phyloP scores from a whole-genome alignment of 345 rosid genomes.

The Heritiera littoralis region DNA sequence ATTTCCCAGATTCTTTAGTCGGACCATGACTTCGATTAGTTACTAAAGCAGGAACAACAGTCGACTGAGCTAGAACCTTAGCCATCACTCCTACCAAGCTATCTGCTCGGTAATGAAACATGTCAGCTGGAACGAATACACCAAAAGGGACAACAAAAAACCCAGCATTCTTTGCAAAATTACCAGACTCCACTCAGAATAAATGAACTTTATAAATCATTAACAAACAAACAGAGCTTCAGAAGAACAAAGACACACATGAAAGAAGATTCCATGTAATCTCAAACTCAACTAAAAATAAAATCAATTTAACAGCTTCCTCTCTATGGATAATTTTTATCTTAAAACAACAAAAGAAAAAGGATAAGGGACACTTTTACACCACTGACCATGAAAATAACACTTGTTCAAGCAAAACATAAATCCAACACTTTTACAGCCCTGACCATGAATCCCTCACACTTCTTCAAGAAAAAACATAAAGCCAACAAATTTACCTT shows the following conservation, averaged over 20 bases:
- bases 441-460: background rate
- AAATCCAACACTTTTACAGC: background rate
- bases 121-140: constrained; percentile 10
- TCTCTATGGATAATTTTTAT: background rate
- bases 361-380: background rate
- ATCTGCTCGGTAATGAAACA: constrained; percentile 40
- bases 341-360: background rate
- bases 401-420: background rate
- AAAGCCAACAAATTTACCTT: background rate
- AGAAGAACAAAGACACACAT: background rate
- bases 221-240: background rate
- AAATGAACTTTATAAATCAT: background rate
- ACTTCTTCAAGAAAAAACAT: background rate
- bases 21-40: constrained; percentile 41
- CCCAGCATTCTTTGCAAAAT: background rate
- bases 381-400: background rate
- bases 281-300: background rate
- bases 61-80: constrained; percentile 59
- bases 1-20: constrained; percentile 48
- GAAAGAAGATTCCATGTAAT: background rate
- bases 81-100: constrained; percentile 49
- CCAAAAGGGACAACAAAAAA: background rate
- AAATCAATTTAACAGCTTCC: background rate
- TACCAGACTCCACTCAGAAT: background rate
- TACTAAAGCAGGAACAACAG: constrained; percentile 44